A percentile compares a stretch with the other conserved stretches of the same genome.
phyloP scores from a whole-genome alignment of 352 stramenopile genomes.

The Thraustochytrium striatum region DNA sequence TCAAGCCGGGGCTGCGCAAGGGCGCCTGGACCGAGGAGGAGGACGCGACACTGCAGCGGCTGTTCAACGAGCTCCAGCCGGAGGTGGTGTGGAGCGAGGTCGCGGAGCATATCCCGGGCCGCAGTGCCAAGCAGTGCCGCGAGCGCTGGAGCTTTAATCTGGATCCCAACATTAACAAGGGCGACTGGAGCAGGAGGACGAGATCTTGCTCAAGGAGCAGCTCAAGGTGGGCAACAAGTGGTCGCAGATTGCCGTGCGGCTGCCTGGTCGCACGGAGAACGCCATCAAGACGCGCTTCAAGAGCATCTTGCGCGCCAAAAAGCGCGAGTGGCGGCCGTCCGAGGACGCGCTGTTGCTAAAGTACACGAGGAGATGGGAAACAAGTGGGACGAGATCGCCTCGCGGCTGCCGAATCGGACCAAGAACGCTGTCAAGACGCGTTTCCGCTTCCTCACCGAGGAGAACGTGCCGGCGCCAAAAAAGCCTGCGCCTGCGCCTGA shows the following conservation, averaged over 20 bases:
- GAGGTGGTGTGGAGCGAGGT: slow-evolving; percentile 72
- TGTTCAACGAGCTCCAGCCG: slow-evolving; percentile 72
- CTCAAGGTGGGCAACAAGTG: slow-evolving; percentile 75
- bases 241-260: slow-evolving; percentile 77
- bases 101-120: slow-evolving; percentile 70
- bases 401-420: slow-evolving; percentile 33
- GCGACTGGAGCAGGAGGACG: slow-evolving; percentile 77
- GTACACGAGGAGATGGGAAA: slow-evolving; percentile 33
- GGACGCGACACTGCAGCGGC: slow-evolving; percentile 33
- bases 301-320: slow-evolving; percentile 38
- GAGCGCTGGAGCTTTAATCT: slow-evolving; percentile 83
- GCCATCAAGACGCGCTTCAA: slow-evolving; percentile 49
- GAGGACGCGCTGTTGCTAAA: slow-evolving; percentile 36
- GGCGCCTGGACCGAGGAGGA: slow-evolving; percentile 80
- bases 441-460: slow-evolving; percentile 47
- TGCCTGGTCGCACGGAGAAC: slow-evolving; percentile 48
- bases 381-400: slow-evolving; percentile 43
- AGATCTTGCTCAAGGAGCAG: slow-evolving; percentile 75
- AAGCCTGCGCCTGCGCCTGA: not conserved
- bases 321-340: slow-evolving; percentile 36
- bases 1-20: slow-evolving; percentile 78
- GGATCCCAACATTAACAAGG: slow-evolving; percentile 78
- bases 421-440: slow-evolving; percentile 50
- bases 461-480: not conserved
- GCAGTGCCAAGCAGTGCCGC: slow-evolving; percentile 78